Evolutionary conservation across 2,329 filamentous ascomycete species (phyloP).

Genomic region (Elsinoe australis): DNA sequence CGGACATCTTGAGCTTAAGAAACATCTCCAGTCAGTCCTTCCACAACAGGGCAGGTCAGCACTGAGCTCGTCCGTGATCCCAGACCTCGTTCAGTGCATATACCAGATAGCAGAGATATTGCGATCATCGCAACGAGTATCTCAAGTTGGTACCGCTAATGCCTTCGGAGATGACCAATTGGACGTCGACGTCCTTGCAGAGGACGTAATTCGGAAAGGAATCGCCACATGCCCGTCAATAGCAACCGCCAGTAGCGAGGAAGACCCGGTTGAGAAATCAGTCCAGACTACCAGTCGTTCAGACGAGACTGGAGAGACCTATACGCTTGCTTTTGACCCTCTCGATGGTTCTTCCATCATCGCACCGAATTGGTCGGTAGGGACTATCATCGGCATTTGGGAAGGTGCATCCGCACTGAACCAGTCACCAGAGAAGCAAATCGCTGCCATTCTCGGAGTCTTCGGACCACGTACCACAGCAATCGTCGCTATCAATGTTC

Average conservation of each 20-base stretch:
- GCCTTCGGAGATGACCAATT: slow-evolving; percentile 54
- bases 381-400: slow-evolving; percentile 56
- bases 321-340: slow-evolving; percentile 56
- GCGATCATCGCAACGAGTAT: slow-evolving; percentile 40
- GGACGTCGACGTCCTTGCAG: slow-evolving; percentile 50
- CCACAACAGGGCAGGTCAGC: not conserved
- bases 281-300: slow-evolving; percentile 24
- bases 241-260: slow-evolving; percentile 51
- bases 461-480: slow-evolving; percentile 36
- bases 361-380: slow-evolving; percentile 33
- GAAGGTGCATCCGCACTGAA: slow-evolving; percentile 26
- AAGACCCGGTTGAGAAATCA: slow-evolving; percentile 48
- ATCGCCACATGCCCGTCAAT: slow-evolving; percentile 42
- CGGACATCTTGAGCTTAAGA: no score
- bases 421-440: slow-evolving; percentile 24
- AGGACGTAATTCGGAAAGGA: slow-evolving; percentile 41
- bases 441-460: slow-evolving; percentile 31
- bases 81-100: slow-evolving; percentile 42
- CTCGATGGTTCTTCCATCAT: slow-evolving; percentile 56
- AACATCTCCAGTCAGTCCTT: no score
- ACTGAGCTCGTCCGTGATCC: slow-evolving; percentile 38
- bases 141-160: slow-evolving; percentile 46
- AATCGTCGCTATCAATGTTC: slow-evolving; percentile 47
- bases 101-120: slow-evolving; percentile 41
- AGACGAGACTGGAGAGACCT: slow-evolving; percentile 37